Evolutionary conservation across 2,329 filamentous ascomycete genomes (phyloP).

Genomic region (Ilyonectria destructans): DNA sequence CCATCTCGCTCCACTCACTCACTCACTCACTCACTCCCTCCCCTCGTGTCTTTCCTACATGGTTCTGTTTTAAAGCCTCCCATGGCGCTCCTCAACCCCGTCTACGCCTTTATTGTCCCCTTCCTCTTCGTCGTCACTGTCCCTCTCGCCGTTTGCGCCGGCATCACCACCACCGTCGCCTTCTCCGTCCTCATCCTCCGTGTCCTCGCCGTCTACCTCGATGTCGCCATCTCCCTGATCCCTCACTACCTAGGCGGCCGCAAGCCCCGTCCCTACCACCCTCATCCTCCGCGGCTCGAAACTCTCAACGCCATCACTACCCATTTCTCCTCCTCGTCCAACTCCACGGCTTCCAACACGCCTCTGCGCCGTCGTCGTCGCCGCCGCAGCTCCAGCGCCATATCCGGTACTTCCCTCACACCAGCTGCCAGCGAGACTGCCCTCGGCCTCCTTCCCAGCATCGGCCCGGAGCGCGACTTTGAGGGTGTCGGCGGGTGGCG

Average conservation of each 20-base stretch:
- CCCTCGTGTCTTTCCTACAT: neutral
- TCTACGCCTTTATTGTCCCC: conserved; percentile 73
- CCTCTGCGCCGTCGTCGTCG: conserved; percentile 48
- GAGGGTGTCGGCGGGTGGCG: conserved; percentile 75
- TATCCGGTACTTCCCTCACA: conserved; percentile 53
- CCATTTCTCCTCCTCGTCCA: conserved; percentile 36
- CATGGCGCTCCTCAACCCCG: conserved; percentile 70
- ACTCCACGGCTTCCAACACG: conserved; percentile 40
- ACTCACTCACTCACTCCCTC: neutral
- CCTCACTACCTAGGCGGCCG: conserved; percentile 68
- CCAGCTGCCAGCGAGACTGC: conserved; percentile 56
- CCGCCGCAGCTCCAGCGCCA: conserved; percentile 56
- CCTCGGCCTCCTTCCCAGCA: conserved; percentile 62
- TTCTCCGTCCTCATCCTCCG: conserved; percentile 74
- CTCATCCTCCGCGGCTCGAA: conserved; percentile 30
- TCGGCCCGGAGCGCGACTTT: conserved; percentile 70
- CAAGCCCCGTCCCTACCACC: conserved; percentile 51
- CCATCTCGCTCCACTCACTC: neutral
- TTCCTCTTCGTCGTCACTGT: conserved; percentile 75
- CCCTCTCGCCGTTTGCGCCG: conserved; percentile 75
- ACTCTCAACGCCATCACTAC: conserved; percentile 18
- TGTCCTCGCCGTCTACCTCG: conserved; percentile 74
- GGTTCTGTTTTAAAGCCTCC: conserved; percentile 42
- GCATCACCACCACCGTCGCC: conserved; percentile 75
- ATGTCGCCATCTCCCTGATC: conserved; percentile 72